Conservation (phyloP, 2,329 filamentous ascomycete species). For the Colletotrichum scovillei region DNA sequence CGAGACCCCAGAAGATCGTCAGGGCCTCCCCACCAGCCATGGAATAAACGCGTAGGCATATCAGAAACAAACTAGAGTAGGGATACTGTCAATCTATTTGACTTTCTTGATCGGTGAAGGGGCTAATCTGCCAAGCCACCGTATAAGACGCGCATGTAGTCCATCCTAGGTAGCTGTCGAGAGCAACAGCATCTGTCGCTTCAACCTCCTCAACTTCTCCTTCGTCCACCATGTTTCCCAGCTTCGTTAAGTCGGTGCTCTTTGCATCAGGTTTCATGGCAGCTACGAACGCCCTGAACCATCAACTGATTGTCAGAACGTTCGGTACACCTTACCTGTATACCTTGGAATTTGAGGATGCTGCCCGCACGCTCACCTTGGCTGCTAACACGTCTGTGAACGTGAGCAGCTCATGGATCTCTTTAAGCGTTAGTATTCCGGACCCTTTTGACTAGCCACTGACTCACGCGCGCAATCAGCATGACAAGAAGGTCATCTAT, state of each 20-base stretch:
- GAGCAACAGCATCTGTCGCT: too few relatives aligned
- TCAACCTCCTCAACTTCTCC: too few relatives aligned
- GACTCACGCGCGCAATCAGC: background rate
- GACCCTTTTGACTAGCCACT: background rate
- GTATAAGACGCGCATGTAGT: too few relatives aligned
- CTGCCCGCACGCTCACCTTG: background rate
- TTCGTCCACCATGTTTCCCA: background rate
- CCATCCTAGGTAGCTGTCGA: too few relatives aligned
- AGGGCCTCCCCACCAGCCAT: slow-evolving; percentile 4
- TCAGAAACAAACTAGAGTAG: background rate
- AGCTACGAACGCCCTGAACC: background rate
- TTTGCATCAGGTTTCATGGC: background rate
- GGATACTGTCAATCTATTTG: background rate
- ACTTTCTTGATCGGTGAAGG: too few relatives aligned
- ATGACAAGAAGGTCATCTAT: slow-evolving; percentile 3
- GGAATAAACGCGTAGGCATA: slow-evolving; percentile 1
- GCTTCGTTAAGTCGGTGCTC: background rate
- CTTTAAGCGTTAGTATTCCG: background rate
- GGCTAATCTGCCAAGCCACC: too few relatives aligned
- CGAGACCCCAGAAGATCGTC: slow-evolving; percentile 1
- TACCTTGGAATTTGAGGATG: slow-evolving; percentile 10
- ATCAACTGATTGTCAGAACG: slow-evolving; percentile 2
- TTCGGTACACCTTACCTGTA: slow-evolving; percentile 12
- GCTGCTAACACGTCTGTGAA: slow-evolving; percentile 2
- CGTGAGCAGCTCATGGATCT: slow-evolving; percentile 14